Conservation (phyloP, 345 rosid species). For the Salix udensis region DNA sequence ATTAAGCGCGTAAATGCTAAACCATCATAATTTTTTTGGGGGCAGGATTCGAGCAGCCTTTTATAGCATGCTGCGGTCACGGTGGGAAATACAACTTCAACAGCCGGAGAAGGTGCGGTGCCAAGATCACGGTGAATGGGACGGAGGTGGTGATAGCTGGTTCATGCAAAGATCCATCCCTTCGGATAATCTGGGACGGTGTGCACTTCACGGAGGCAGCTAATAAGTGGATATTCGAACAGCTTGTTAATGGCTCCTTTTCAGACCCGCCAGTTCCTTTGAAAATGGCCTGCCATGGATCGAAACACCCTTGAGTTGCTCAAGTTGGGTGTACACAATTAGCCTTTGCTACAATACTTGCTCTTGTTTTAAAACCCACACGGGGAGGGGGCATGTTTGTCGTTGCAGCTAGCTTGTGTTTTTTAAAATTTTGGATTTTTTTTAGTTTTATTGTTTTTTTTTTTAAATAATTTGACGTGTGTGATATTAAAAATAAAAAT, state of each 20-base stretch:
- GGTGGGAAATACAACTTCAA: slow-evolving; percentile 69
- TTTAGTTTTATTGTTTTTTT: no score
- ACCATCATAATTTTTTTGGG: not conserved
- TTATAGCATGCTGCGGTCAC: slow-evolving; percentile 65
- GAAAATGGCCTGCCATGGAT: slow-evolving; percentile 35
- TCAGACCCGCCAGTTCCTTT: slow-evolving; percentile 54
- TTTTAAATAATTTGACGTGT: no score
- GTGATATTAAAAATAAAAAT: no score
- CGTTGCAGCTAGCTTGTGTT: no score
- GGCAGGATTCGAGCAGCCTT: slow-evolving; percentile 48
- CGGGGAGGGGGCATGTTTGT: no score
- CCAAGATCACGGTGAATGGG: slow-evolving; percentile 35
- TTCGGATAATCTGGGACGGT: slow-evolving; percentile 65
- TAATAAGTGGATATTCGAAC: slow-evolving; percentile 49
- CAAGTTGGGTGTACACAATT: no score
- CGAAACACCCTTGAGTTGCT: not conserved
- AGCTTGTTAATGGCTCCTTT: slow-evolving; percentile 40
- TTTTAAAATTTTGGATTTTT: no score
- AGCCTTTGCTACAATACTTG: no score
- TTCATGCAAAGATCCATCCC: slow-evolving; percentile 51
- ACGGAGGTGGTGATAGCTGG: slow-evolving; percentile 40
- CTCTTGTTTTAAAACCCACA: no score
- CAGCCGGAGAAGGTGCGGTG: slow-evolving; percentile 45
- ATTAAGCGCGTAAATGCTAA: not conserved
- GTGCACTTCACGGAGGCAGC: slow-evolving; percentile 67